Base-by-base conservation (phyloP, 257 asterid genomes). In the Solanum rostratum region DNA sequence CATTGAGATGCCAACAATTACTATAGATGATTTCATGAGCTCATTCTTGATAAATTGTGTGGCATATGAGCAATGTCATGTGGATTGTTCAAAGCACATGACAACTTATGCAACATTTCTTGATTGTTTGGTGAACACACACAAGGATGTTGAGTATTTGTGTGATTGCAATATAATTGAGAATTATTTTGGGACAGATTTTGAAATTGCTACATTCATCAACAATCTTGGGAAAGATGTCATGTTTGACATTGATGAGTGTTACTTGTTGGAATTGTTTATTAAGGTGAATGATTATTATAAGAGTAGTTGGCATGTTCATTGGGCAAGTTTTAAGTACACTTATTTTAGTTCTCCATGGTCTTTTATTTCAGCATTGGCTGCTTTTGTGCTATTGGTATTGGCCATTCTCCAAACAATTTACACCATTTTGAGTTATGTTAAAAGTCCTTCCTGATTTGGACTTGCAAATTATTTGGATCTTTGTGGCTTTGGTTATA, bases 21-120 rank as follows among this genome's bases (percentile, higher is more conserved):
- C 94, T 1, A 60, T 96, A 6, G 98, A 96, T 83, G 99, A 96
- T 86, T 92, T 94, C 85, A 92, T 88, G 96, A 89, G 91, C 85
- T 82, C 94, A 8, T 96, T 96, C 86, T 57, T 96, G 83, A 46
- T 87, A 3, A 96, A 96, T 87, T 94, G 98, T 79, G 98, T 96
- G 63, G 99, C 98, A 0, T 96, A 94, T 65, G 99, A 96, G 88
- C 99, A 94, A 19, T 94, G 99, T 84, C 94, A 89, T 69, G 86
- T 90, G 7, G 74, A 73, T 0, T 88, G 94, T 82, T 91, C 97
- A 6, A 94, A 92, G 83, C 98, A 96, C 86, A 86, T 93, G 90
- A 96, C 98, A 3, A 89, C 99, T 0, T 96, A 93, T 82, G 96
- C 94, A 2, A 93, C 97, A 6, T 71, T 93, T 15, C 66, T 96